A percentile compares a stretch with the other conserved stretches of the same genome.
phyloP scores from a whole-genome alignment of 257 asterid genomes.

The Przewalskia tangutica region DNA sequence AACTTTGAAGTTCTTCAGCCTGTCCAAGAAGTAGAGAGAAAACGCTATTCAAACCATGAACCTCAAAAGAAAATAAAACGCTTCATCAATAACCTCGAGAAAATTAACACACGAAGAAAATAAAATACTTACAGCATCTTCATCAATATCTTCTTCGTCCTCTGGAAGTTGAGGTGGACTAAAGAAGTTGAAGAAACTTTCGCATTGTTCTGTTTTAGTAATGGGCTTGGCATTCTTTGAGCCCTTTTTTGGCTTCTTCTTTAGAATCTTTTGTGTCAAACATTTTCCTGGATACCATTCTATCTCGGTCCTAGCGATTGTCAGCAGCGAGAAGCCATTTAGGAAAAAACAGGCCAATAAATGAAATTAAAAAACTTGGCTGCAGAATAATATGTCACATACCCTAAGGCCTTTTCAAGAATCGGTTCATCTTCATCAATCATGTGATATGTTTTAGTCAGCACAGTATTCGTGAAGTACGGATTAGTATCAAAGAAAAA shows the following conservation, averaged over 20 bases:
- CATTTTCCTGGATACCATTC: constrained; percentile 19
- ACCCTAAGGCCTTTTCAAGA: constrained; percentile 40
- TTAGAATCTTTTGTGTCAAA: constrained; percentile 17
- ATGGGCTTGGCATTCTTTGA: constrained; percentile 51
- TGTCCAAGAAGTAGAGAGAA: constrained; percentile 11
- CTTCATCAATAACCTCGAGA: constrained; percentile 17
- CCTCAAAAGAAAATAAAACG: not conserved
- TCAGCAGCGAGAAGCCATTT: not conserved
- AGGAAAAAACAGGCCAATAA: not conserved
- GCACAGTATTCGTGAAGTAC: constrained; percentile 53
- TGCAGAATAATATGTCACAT: not conserved
- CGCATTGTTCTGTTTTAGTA: constrained; percentile 17
- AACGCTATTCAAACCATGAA: not conserved
- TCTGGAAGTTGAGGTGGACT: constrained; percentile 20
- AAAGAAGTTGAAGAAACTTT: constrained; percentile 21
- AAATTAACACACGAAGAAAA: not conserved
- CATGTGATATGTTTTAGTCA: constrained; percentile 80
- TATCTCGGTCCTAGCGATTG: constrained; percentile 11
- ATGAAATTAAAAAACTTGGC: not conserved
- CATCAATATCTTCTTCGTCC: constrained; percentile 59
- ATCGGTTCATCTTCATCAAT: constrained; percentile 90
- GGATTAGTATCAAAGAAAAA: constrained; percentile 43
- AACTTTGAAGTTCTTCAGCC: constrained; percentile 83
- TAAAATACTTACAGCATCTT: constrained; percentile 14
- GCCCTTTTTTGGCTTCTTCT: constrained; percentile 79